These are phyloP conservation scores for Lasiodiplodia sp. DNA, from an alignment of 2,329 filamentous ascomycete species.

Conservation along the genomic window DNA sequence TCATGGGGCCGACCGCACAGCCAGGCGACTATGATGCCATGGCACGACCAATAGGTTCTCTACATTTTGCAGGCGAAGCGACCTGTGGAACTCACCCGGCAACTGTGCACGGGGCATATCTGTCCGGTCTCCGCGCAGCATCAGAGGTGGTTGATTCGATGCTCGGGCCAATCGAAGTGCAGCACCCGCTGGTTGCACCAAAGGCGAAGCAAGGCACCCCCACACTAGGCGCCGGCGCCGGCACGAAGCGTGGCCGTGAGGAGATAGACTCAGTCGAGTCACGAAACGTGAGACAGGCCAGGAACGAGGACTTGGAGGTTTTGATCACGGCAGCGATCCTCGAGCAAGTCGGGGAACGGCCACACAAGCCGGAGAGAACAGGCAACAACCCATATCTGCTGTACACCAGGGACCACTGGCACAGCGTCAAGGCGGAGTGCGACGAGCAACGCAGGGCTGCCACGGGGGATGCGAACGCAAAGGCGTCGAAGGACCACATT, in stretches of 20 bases:
- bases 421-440: constrained; percentile 68
- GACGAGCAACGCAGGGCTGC: constrained; percentile 70
- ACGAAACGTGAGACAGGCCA: constrained; percentile 36
- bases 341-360: constrained; percentile 74
- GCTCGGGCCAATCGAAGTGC: constrained; percentile 80
- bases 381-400: constrained; percentile 87
- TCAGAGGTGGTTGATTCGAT: constrained; percentile 83
- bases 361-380: constrained; percentile 73
- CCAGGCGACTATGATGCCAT: constrained; percentile 92
- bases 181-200: constrained; percentile 73
- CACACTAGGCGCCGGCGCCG: neutral
- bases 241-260: constrained; percentile 30
- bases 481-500: constrained; percentile 74
- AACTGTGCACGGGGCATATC: constrained; percentile 94
- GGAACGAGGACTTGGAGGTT: constrained; percentile 60
- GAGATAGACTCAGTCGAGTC: constrained; percentile 32
- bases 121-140: constrained; percentile 89
- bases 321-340: constrained; percentile 65
- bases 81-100: constrained; percentile 96
- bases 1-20: constrained; percentile 81
- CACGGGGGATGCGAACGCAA: constrained; percentile 72
- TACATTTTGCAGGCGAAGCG: constrained; percentile 96
- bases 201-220: constrained; percentile 51
- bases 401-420: constrained; percentile 80
- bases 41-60: constrained; percentile 81